phyloP scores from a whole-genome alignment of 306 rosid genomes.

The Morella rubra region DNA sequence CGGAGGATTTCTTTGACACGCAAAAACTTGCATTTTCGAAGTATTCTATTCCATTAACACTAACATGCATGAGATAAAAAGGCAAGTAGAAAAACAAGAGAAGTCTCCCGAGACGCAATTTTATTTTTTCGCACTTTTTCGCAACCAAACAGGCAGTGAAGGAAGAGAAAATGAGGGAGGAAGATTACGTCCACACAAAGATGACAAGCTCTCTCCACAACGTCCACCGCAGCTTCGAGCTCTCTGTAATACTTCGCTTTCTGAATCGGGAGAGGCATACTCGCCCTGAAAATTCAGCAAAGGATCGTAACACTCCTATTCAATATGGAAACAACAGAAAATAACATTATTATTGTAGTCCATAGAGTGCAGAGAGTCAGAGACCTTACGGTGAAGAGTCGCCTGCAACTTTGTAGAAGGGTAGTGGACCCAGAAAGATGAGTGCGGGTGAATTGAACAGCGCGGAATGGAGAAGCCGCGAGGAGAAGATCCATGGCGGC shows the following conservation, averaged over 20 bases:
- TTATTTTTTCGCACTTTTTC: slow-evolving; percentile 7
- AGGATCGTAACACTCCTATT: no score
- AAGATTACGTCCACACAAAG: slow-evolving; percentile 58
- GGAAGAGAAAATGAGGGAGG: not conserved
- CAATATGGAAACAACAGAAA: no score
- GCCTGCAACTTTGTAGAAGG: slow-evolving; percentile 15
- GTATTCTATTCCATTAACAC: no score
- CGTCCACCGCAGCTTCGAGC: slow-evolving; percentile 73
- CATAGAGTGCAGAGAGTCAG: slow-evolving; percentile 30
- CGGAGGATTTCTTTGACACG: not conserved
- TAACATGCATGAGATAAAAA: no score
- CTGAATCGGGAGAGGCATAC: slow-evolving; percentile 50
- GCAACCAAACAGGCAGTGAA: slow-evolving; percentile 1
- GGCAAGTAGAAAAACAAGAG: not conserved
- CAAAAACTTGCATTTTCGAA: not conserved
- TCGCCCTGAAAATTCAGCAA: slow-evolving; percentile 43
- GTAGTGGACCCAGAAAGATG: slow-evolving; percentile 16
- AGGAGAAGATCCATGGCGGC: slow-evolving; percentile 42
- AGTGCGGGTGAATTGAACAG: slow-evolving; percentile 35
- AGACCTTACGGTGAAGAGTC: slow-evolving; percentile 49
- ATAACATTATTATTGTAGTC: no score
- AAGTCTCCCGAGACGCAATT: not conserved
- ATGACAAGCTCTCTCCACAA: slow-evolving; percentile 65
- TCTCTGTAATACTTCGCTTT: slow-evolving; percentile 57
- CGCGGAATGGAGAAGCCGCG: slow-evolving; percentile 40